Base-by-base conservation (phyloP, 768 basidiomycete species). In the Coprinopsis strossmayeri region DNA sequence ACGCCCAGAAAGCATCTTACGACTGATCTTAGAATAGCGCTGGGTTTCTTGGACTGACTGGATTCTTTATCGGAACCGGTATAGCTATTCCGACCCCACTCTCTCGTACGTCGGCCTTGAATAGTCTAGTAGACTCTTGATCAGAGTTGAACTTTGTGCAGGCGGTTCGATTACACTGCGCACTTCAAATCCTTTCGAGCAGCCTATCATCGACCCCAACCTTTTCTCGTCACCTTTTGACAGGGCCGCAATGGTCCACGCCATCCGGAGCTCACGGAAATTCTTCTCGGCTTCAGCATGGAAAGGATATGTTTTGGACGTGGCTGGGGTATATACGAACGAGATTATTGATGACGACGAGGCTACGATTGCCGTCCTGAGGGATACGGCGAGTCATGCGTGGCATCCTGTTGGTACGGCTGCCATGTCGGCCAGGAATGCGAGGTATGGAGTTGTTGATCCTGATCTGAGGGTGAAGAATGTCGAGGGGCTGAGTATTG, bases 401-500 rank as follows among this genome's bases (percentile, higher is more conserved):
- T 60, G 54, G 45, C 71, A 72, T 56, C 60, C 63, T 5, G 59
- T 62, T 4, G 61, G 65, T 4, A 68, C 66, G 0, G 63, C 66
- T 5, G 54, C 52, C 7, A 67, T 70, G 65, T 64, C 64, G 3
- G 50, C 59, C 0, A 46, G 45, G n/a, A 48, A 50, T 17, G 60
- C 65, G 0, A 32, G 48, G 2, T 59, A 42, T 18, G 70, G 70
- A 1, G 71, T 70, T 7, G 64, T 70, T 3, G 63, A 71, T 53
- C 63, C 69, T 9, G 60, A 70, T 51, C 54, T 74, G 41, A 52
- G 45, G 30, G 66, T 73, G 9, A 71, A 72, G 49, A 62, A 61
- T 0, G 55, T 63, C 1, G 43, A 40, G 1, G 70, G 66, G 7
- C 43, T 72, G 48, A 59, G 71, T 1, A 56, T 73, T 20, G 68